Conservation (phyloP, 306 rosid species). For the Arachis stenosperma region DNA sequence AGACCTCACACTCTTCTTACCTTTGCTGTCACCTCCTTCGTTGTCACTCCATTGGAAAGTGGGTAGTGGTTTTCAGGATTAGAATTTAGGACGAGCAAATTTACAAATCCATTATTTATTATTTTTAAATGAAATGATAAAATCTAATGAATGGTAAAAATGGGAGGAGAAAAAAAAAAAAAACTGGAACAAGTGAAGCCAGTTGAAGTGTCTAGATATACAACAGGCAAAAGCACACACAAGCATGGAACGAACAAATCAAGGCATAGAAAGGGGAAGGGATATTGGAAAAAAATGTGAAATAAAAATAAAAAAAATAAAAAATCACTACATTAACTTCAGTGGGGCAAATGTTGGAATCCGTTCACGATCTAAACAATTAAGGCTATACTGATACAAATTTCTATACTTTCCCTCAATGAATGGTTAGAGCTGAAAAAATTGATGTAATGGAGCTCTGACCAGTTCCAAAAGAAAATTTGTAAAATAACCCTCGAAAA, state of each 20-base stretch:
- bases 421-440: slow-evolving; percentile 53
- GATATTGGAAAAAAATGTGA: background rate
- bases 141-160: too few species aligned
- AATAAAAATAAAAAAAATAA: background rate
- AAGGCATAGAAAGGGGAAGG: background rate
- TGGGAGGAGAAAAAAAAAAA: too few species aligned
- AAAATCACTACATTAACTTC: slow-evolving; percentile 24
- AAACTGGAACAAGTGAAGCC: too few species aligned
- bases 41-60: too few species aligned
- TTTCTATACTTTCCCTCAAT: slow-evolving; percentile 42
- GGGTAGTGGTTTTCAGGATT: too few species aligned
- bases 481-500: slow-evolving; percentile 32
- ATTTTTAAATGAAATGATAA: too few species aligned
- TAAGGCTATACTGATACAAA: slow-evolving; percentile 38
- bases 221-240: background rate
- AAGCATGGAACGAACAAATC: background rate
- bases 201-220: too few species aligned
- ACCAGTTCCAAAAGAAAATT: slow-evolving; percentile 41
- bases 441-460: slow-evolving; percentile 44
- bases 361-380: slow-evolving; percentile 1
- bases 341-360: slow-evolving; percentile 19
- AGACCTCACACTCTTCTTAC: too few species aligned
- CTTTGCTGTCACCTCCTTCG: too few species aligned
- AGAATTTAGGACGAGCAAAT: too few species aligned
- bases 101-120: too few species aligned